Evolutionary conservation across 805 yeast genomes (phyloP).

Genomic region (Wickerhamomyces bovis): DNA sequence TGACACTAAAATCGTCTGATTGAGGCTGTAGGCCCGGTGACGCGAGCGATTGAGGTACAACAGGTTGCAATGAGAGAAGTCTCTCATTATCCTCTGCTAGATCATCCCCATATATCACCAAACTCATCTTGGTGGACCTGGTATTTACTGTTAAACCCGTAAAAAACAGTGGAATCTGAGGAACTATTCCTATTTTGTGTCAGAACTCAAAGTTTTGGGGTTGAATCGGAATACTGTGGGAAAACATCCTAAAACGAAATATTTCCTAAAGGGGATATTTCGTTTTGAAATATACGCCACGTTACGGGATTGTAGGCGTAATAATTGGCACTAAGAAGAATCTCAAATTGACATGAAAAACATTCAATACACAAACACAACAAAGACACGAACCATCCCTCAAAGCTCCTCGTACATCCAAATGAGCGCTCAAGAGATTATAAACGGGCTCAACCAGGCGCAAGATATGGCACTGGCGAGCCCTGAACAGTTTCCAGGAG

Average conservation of each 20-base stretch:
- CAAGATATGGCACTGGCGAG: slow-evolving; percentile 7
- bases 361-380: background rate
- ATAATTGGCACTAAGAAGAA: background rate
- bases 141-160: no score
- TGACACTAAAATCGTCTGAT: slow-evolving; percentile 1
- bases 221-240: background rate
- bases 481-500: slow-evolving; percentile 13
- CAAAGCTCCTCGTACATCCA: background rate
- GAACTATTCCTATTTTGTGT: slow-evolving; percentile 1
- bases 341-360: background rate
- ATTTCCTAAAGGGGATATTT: background rate
- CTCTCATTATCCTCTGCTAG: background rate
- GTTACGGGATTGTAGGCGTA: no score
- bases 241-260: background rate
- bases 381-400: background rate
- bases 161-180: background rate
- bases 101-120: slow-evolving; percentile 2
- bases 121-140: slow-evolving; percentile 1
- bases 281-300: background rate
- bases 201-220: background rate
- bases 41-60: background rate
- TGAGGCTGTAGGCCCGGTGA: background rate
- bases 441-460: slow-evolving; percentile 14
- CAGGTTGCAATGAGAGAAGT: background rate
- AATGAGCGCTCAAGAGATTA: slow-evolving; percentile 8